Percentiles rank a stretch among this genome's conserved stretches.
Conservation (phyloP, 352 stramenopile species). For the Paralagenidium karlingii region DNA sequence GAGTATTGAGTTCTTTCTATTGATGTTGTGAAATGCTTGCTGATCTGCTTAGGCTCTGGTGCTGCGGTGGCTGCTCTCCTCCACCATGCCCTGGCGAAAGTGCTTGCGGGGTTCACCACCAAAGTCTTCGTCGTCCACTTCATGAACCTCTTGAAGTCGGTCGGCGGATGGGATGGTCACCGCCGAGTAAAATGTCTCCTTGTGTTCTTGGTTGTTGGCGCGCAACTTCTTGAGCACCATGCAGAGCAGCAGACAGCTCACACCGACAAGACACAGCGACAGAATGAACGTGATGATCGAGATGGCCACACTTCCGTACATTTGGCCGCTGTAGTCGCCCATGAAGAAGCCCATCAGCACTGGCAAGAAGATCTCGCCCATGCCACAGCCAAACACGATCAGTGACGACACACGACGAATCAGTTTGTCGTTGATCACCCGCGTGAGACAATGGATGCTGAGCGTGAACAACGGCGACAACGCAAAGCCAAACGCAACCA, state of each 20-base stretch:
- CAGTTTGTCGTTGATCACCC: slow-evolving; percentile 68
- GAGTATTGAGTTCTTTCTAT: too few relatives aligned
- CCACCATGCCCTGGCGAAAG: too few relatives aligned
- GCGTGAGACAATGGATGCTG: slow-evolving; percentile 72
- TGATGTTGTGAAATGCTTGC: too few relatives aligned
- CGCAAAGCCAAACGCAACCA: slow-evolving; percentile 47
- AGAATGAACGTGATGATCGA: slow-evolving; percentile 75
- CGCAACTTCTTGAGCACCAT: slow-evolving; percentile 54
- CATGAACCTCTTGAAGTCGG: not conserved
- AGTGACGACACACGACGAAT: slow-evolving; percentile 68
- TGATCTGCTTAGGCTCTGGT: too few relatives aligned
- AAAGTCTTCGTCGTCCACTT: not conserved
- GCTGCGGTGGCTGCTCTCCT: too few relatives aligned
- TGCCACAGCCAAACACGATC: slow-evolving; percentile 75
- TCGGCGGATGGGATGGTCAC: not conserved
- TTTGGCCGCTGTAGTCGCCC: slow-evolving; percentile 62
- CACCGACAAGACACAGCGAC: slow-evolving; percentile 48
- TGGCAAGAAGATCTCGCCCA: slow-evolving; percentile 72
- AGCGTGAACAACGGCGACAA: slow-evolving; percentile 71
- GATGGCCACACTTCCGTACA: slow-evolving; percentile 54
- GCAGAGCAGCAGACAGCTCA: slow-evolving; percentile 48
- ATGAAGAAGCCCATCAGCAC: slow-evolving; percentile 84
- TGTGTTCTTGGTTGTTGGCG: not conserved
- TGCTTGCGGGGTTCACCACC: too few relatives aligned
- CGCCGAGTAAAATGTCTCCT: not conserved